Percentiles rank a stretch among this genome's conserved stretches.
Evolutionary conservation across 441 rosid genomes (phyloP).

Genomic region (Metrosideros polymorpha): DNA sequence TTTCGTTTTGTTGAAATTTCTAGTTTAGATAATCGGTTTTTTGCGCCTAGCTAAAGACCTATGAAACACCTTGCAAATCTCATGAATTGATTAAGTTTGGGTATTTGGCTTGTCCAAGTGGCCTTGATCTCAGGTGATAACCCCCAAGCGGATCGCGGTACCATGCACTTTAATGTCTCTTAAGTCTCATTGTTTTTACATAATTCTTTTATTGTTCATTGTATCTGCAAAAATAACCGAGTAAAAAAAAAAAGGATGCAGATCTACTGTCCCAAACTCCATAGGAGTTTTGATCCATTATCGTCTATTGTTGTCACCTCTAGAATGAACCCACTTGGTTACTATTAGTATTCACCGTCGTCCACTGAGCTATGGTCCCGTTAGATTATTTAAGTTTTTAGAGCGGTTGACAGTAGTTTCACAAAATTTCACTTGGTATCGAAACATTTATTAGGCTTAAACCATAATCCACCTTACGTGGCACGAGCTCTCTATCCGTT

Average conservation of each 20-base stretch:
- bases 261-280: background rate
- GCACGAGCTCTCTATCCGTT: background rate
- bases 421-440: background rate
- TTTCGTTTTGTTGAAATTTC: background rate
- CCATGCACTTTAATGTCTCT: too few species aligned
- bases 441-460: background rate
- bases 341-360: background rate
- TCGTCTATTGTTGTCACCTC: background rate
- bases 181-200: too few species aligned
- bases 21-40: background rate
- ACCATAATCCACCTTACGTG: background rate
- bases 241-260: background rate
- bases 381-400: background rate
- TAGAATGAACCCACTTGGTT: background rate
- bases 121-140: background rate
- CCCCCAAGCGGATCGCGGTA: background rate
- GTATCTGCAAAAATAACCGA: background rate
- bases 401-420: background rate
- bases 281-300: background rate
- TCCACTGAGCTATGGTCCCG: background rate
- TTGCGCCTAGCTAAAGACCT: background rate
- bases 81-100: background rate
- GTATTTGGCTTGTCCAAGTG: background rate
- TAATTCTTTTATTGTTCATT: background rate
- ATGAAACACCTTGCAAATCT: background rate